Evolutionary conservation across 2,329 filamentous ascomycete species (phyloP).

Genomic region (Ambrosiella xylebori): DNA sequence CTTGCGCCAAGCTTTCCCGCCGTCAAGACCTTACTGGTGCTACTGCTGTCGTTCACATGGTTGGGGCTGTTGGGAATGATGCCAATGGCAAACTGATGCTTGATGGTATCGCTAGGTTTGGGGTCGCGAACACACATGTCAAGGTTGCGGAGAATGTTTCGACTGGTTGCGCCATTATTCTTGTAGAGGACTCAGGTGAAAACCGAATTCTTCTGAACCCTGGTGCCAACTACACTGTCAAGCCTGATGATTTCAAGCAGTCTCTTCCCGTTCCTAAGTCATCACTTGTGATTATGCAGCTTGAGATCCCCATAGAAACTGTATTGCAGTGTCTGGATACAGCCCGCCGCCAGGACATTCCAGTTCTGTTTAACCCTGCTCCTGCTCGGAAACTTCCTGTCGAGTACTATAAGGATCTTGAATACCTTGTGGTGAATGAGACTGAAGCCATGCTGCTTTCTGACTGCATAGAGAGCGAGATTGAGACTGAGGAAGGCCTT

Average conservation of each 20-base stretch:
- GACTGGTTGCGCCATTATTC: conserved; percentile 40
- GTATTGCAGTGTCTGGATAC: conserved; percentile 31
- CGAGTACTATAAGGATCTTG: conserved; percentile 38
- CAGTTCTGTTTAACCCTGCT: conserved; percentile 55
- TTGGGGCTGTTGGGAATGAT: conserved; percentile 39
- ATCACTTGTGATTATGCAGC: conserved; percentile 40
- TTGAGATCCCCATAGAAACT: conserved; percentile 39
- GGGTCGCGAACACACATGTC: conserved; percentile 30
- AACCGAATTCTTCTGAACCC: conserved; percentile 41
- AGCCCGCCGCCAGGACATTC: conserved; percentile 23
- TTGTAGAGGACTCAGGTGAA: conserved; percentile 39
- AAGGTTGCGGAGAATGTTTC: conserved; percentile 22
- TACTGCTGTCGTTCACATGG: conserved; percentile 29
- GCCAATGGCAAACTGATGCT: conserved; percentile 23
- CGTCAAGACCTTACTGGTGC: conserved; percentile 7
- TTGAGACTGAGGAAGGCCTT: conserved; percentile 6
- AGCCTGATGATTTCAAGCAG: background rate
- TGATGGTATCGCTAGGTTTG: conserved; percentile 27
- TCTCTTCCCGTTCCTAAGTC: conserved; percentile 24
- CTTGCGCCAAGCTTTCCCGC: conserved; percentile 38
- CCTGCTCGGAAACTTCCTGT: conserved; percentile 43
- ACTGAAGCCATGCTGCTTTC: conserved; percentile 48
- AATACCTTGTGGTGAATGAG: conserved; percentile 58
- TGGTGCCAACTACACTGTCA: conserved; percentile 29
- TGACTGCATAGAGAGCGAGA: conserved; percentile 1